phyloP scores from a whole-genome alignment of 2,329 filamentous ascomycete species.

The Fusarium armeniacum region DNA sequence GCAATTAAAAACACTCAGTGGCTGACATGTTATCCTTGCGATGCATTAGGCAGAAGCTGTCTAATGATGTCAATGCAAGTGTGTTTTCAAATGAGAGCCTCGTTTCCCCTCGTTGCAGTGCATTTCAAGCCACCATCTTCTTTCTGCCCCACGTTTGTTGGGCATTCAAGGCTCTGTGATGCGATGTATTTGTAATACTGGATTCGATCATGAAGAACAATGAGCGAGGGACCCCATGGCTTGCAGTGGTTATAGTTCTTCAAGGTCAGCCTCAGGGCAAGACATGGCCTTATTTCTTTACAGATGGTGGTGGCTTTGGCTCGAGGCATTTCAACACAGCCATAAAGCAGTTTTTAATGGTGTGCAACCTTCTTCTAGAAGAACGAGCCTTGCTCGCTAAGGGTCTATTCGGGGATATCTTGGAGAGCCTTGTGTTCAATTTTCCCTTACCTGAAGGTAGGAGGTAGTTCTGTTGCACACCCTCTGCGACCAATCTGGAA shows the following conservation, averaged over 20 bases:
- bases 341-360: neutral
- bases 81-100: neutral
- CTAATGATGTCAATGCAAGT: slow-evolving; percentile 1
- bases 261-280: neutral
- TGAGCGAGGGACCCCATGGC: neutral
- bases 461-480: neutral
- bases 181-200: neutral
- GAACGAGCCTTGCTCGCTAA: slow-evolving; percentile 48
- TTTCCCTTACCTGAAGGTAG: no score
- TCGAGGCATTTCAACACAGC: slow-evolving; percentile 7
- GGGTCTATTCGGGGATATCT: slow-evolving; percentile 45
- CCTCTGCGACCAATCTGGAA: slow-evolving; percentile 8
- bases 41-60: neutral
- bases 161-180: neutral
- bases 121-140: neutral
- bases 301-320: neutral
- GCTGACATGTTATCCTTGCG: neutral
- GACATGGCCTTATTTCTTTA: neutral
- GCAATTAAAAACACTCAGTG: neutral
- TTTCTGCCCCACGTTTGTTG: neutral
- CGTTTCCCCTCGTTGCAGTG: neutral
- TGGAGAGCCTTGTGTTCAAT: slow-evolving; percentile 12
- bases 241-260: neutral
- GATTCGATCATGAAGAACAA: neutral
- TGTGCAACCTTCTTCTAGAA: slow-evolving; percentile 46